phyloP scores from a whole-genome alignment of 1,139 yeast species.

The Pichia kudriavzevii region DNA sequence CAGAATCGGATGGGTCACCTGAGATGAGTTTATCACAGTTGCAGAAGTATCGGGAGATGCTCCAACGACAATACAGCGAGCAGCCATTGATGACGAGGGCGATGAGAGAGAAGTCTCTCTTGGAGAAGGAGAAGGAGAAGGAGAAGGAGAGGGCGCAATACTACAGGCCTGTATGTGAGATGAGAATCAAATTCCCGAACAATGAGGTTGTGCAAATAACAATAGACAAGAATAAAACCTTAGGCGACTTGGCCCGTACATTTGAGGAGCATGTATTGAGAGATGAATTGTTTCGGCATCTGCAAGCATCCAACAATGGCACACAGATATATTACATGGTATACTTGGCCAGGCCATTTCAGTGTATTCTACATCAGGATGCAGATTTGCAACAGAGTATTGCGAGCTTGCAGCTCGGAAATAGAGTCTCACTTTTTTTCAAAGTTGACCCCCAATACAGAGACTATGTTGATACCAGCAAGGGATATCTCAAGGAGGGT shows the following conservation, averaged over 20 bases:
- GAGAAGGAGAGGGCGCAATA: constrained; percentile 7
- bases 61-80: constrained; percentile 17
- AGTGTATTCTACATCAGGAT: background rate
- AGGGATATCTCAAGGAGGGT: background rate
- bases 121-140: constrained; percentile 10
- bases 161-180: constrained; percentile 12
- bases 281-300: no score
- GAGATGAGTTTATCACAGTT: constrained; percentile 26
- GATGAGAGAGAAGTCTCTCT: constrained; percentile 16
- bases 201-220: constrained; percentile 22
- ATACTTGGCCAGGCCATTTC: constrained; percentile 3
- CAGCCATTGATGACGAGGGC: constrained; percentile 22
- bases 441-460: background rate
- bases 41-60: constrained; percentile 21
- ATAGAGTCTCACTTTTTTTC: constrained; percentile 3
- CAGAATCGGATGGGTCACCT: constrained; percentile 18
- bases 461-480: background rate
- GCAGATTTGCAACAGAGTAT: background rate
- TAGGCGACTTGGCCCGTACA: constrained; percentile 19
- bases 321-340: no score
- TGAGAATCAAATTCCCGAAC: constrained; percentile 26
- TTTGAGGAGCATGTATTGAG: no score
- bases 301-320: no score
- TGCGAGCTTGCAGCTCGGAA: constrained; percentile 7
- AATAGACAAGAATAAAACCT: constrained; percentile 17